Evolutionary conservation across 768 basidiomycete genomes (phyloP).

Genomic region (Hypholoma sublateritium): DNA sequence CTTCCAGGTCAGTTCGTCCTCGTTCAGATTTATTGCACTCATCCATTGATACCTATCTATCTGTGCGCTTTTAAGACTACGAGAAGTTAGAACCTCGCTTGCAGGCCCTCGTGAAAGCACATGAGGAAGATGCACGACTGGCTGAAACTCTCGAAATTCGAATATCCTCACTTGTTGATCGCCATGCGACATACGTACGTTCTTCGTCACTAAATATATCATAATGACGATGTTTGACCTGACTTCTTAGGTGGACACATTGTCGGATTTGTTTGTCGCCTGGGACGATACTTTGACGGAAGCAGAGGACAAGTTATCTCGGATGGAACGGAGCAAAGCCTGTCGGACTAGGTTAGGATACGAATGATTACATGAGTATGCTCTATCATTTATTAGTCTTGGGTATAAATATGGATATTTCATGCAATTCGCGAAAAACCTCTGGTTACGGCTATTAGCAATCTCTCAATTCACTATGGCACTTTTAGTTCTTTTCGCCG

Average conservation of each 20-base stretch:
- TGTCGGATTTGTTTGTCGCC: constrained; percentile 81
- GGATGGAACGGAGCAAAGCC: constrained; percentile 58
- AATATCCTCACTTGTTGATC: constrained; percentile 63
- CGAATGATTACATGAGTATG: constrained; percentile 26
- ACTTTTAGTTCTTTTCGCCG: no score
- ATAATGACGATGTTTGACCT: background rate
- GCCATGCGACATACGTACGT: constrained; percentile 69
- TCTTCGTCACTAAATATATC: background rate
- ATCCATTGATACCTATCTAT: background rate
- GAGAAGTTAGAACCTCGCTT: constrained; percentile 70
- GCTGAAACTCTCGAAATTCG: constrained; percentile 64
- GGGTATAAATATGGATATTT: background rate
- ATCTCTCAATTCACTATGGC: no score
- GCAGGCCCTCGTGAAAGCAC: constrained; percentile 52
- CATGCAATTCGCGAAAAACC: background rate
- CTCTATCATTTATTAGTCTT: background rate
- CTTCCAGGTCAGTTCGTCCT: constrained; percentile 46
- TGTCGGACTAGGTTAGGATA: constrained; percentile 66
- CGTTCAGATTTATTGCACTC: constrained; percentile 2
- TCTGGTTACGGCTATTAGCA: no score
- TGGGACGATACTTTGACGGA: constrained; percentile 81
- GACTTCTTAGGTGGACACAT: constrained; percentile 61
- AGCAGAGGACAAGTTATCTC: constrained; percentile 57
- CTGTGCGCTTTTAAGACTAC: constrained; percentile 42
- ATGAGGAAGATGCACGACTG: constrained; percentile 58